Conservation (phyloP, 306 rosid genomes). For the Castanea mollissima region DNA sequence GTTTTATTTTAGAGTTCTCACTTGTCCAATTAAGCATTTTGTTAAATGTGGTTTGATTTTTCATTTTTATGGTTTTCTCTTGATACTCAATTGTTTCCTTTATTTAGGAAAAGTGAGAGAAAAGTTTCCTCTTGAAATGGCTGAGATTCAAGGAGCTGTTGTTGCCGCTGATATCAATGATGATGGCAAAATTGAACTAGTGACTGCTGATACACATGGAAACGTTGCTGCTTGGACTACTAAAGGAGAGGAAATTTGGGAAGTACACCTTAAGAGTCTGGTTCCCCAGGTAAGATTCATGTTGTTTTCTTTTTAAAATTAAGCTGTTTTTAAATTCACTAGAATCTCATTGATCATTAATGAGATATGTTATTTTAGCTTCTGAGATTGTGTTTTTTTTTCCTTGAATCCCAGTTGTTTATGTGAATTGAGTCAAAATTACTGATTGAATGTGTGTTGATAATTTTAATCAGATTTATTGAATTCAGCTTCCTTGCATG, state of each 20-base stretch:
- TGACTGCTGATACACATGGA: constrained; percentile 89
- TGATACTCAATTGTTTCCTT: constrained; percentile 22
- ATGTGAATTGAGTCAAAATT: not conserved
- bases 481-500: not conserved
- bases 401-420: not conserved
- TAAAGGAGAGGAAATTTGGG: constrained; percentile 88
- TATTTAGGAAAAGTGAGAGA: constrained; percentile 82
- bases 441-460: not conserved
- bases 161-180: constrained; percentile 97
- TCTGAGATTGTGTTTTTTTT: not conserved
- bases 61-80: not conserved
- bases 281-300: constrained; percentile 71
- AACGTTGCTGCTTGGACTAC: constrained; percentile 97
- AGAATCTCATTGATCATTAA: not conserved
- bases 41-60: not conserved
- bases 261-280: constrained; percentile 80
- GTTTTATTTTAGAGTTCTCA: not conserved
- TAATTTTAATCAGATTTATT: not conserved
- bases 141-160: constrained; percentile 89
- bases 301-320: constrained; percentile 4
- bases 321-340: not conserved
- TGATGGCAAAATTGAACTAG: constrained; percentile 95
- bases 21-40: not conserved
- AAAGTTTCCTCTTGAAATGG: constrained; percentile 98
- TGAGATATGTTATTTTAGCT: not conserved